A percentile compares a stretch with the other conserved stretches of the same genome.
These are phyloP conservation scores for Colletotrichum echinochloae DNA, from an alignment of 2,329 filamentous ascomycete species.

Conservation along the genomic window DNA sequence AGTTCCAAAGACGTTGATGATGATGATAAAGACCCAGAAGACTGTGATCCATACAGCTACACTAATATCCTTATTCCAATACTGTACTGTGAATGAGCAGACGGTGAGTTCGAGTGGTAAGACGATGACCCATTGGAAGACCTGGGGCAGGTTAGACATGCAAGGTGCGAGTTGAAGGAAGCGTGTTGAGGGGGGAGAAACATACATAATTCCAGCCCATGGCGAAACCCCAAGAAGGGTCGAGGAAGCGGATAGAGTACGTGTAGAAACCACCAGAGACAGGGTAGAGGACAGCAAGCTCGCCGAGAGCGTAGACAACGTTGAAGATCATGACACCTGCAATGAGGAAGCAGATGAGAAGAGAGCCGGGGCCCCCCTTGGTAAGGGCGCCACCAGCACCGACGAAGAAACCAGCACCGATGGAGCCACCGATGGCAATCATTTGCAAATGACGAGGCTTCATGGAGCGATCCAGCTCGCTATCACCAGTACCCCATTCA, in stretches of 20 bases:
- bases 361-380: constrained; percentile 60
- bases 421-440: constrained; percentile 72
- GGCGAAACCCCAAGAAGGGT: constrained; percentile 69
- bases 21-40: constrained; percentile 62
- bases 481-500: constrained; percentile 37
- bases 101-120: constrained; percentile 65
- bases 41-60: constrained; percentile 65
- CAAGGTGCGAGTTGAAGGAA: too few relatives aligned
- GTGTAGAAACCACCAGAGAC: constrained; percentile 74
- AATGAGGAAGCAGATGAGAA: constrained; percentile 65
- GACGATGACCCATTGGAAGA: constrained; percentile 64
- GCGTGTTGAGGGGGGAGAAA: not conserved
- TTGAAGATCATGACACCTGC: constrained; percentile 72
- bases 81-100: constrained; percentile 62
- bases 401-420: constrained; percentile 73
- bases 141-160: constrained; percentile 16
- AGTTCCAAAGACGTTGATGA: constrained; percentile 68
- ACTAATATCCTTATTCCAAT: constrained; percentile 61
- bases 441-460: constrained; percentile 70
- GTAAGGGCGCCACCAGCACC: constrained; percentile 67
- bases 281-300: constrained; percentile 71
- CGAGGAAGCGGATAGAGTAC: constrained; percentile 71
- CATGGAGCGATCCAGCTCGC: constrained; percentile 60
- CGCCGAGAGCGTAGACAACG: constrained; percentile 70
- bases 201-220: constrained; percentile 62